phyloP scores from a whole-genome alignment of 1,284 basidiomycete genomes.

The Pholiota adiposa region DNA sequence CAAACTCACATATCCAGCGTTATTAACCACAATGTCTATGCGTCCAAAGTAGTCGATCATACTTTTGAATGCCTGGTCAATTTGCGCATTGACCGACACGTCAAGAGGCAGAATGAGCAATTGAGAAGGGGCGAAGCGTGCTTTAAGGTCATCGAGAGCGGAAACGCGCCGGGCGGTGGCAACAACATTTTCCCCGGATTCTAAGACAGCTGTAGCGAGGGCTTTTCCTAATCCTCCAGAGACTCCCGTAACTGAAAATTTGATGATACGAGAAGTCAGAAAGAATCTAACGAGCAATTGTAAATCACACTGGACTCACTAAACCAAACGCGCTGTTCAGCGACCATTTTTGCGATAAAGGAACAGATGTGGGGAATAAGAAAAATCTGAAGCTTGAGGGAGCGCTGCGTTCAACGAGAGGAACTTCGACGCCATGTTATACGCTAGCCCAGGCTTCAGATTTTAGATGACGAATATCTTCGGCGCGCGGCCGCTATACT shows the following conservation, averaged over 20 bases:
- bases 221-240: constrained; percentile 39
- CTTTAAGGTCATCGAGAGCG: constrained; percentile 32
- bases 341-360: constrained; percentile 4
- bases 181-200: constrained; percentile 35
- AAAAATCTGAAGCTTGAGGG: background rate
- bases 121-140: constrained; percentile 28
- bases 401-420: background rate
- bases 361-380: background rate
- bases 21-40: constrained; percentile 44
- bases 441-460: background rate
- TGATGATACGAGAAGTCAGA: background rate
- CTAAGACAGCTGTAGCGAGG: constrained; percentile 34
- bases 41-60: constrained; percentile 37
- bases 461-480: background rate
- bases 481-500: background rate
- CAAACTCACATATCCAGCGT: constrained; percentile 28
- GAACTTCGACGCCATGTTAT: background rate
- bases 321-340: constrained; percentile 20
- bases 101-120: constrained; percentile 45
- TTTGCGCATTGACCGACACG: constrained; percentile 31
- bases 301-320: constrained; percentile 7
- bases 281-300: background rate
- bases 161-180: constrained; percentile 38
- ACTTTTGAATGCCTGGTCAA: constrained; percentile 34
- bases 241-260: constrained; percentile 36